A percentile compares a stretch with the other conserved stretches of the same genome.
These are phyloP conservation scores for Xylariaceae sp. DNA, from an alignment of 2,329 filamentous ascomycete genomes.

Conservation along the genomic window DNA sequence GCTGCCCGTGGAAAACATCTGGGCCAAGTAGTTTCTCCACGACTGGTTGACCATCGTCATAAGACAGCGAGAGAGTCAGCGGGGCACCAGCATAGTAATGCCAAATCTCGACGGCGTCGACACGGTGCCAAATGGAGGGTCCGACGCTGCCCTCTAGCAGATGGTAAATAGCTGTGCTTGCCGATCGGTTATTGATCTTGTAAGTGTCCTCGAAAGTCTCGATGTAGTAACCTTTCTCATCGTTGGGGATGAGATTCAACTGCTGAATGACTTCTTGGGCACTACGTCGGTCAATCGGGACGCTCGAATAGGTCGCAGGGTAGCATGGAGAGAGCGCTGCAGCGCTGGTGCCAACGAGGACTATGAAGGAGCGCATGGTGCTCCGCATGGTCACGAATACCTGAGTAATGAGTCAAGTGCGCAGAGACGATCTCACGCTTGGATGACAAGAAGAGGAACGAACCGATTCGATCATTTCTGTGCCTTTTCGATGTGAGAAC, in stretches of 20 bases:
- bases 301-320: background rate
- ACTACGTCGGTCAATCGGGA: conserved; percentile 20
- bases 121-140: conserved; percentile 45
- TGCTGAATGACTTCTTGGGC: conserved; percentile 39
- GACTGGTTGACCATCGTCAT: conserved; percentile 36
- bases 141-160: conserved; percentile 35
- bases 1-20: conserved; percentile 37
- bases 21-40: conserved; percentile 34
- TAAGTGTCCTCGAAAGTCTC: conserved; percentile 42
- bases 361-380: background rate
- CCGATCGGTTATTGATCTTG: conserved; percentile 31
- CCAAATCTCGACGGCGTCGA: conserved; percentile 48
- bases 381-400: no score
- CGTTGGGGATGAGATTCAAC: conserved; percentile 39
- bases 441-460: no score
- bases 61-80: conserved; percentile 39
- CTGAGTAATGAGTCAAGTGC: no score
- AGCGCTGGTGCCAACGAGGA: background rate
- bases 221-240: conserved; percentile 46
- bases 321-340: background rate
- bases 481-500: no score
- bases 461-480: no score
- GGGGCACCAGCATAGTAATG: conserved; percentile 52
- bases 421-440: no score
- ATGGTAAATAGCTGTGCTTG: conserved; percentile 51